Conservation (phyloP, 148 eudicot genomes). For the Beta vulgaris region DNA sequence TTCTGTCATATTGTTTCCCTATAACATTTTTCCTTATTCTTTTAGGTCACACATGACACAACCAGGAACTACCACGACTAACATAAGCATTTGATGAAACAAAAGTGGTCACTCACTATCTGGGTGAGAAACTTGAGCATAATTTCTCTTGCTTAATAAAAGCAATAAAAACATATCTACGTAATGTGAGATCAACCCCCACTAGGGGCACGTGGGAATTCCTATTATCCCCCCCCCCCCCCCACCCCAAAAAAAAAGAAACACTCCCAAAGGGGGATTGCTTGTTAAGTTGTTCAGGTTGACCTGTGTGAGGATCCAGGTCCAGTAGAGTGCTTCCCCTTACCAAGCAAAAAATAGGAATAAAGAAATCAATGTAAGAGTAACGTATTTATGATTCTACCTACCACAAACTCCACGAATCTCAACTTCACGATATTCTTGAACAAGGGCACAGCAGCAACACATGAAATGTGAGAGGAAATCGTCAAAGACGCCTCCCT, state of each 20-base stretch:
- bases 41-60: not conserved
- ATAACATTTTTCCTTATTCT: no score
- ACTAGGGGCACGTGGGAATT: no score
- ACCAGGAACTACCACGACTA: not conserved
- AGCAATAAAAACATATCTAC: no score
- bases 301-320: no score
- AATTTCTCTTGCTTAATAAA: not conserved
- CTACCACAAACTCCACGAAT: slow-evolving; percentile 76
- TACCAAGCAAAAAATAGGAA: no score
- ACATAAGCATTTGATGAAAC: not conserved
- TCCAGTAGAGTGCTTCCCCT: no score
- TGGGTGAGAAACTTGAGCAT: not conserved
- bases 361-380: no score
- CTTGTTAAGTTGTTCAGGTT: no score
- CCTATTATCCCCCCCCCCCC: no score
- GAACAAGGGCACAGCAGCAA: slow-evolving; percentile 98
- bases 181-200: no score
- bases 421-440: slow-evolving; percentile 94
- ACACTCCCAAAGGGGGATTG: no score
- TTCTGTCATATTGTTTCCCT: not conserved
- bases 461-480: slow-evolving; percentile 95
- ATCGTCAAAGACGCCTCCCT: slow-evolving; percentile 91
- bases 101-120: not conserved
- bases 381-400: not conserved
- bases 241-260: no score